Conservation (phyloP, 2,329 filamentous ascomycete genomes). For the Mollisiaceae sp. region DNA sequence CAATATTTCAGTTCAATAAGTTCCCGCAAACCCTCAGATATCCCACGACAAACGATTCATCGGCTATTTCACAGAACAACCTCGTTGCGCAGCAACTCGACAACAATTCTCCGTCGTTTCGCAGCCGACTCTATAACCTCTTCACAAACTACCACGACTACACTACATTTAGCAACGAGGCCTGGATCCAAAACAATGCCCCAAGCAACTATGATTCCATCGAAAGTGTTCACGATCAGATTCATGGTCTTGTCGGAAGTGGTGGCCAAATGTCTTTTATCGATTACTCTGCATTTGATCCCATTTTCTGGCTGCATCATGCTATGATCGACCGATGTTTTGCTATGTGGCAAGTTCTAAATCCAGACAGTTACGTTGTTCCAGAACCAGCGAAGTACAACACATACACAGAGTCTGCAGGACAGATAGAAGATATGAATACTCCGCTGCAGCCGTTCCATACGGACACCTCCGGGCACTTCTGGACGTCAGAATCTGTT, state of each 20-base stretch:
- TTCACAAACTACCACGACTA: conserved; percentile 72
- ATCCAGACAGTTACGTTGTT: conserved; percentile 43
- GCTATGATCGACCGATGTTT: conserved; percentile 65
- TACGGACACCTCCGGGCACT: conserved; percentile 49
- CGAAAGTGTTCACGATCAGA: conserved; percentile 66
- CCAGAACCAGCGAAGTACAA: conserved; percentile 41
- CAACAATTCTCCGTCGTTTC: conserved; percentile 57
- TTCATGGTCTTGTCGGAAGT: conserved; percentile 63
- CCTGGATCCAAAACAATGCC: conserved; percentile 55
- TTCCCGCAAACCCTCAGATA: conserved; percentile 65
- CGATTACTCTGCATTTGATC: conserved; percentile 52
- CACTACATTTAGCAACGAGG: conserved; percentile 72
- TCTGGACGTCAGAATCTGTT: conserved; percentile 45
- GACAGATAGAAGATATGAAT: conserved; percentile 32
- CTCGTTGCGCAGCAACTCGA: conserved; percentile 58
- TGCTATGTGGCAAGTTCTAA: conserved; percentile 56
- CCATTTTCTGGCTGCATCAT: conserved; percentile 57
- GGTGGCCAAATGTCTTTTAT: conserved; percentile 57
- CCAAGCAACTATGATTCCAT: conserved; percentile 62
- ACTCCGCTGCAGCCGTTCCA: conserved; percentile 53
- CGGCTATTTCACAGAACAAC: conserved; percentile 63
- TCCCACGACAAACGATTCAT: conserved; percentile 49
- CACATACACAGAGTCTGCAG: conserved; percentile 41
- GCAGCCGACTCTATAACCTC: conserved; percentile 69
- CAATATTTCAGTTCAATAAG: conserved; percentile 54